These are phyloP conservation scores for Ascodesmis nigricans DNA, from an alignment of 495 filamentous ascomycete species.

Conservation along the genomic window DNA sequence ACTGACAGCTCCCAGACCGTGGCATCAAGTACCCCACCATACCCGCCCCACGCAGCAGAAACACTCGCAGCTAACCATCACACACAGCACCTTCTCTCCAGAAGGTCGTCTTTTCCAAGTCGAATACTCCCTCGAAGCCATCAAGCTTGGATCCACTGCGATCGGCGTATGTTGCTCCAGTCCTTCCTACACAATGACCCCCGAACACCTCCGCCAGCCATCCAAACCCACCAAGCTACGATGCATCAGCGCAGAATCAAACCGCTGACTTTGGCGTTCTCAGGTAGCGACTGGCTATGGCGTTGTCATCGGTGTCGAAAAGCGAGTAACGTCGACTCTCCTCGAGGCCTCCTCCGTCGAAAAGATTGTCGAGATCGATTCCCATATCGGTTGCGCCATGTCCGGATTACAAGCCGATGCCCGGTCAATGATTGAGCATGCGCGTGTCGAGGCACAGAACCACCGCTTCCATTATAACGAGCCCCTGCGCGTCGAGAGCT, in stretches of 20 bases:
- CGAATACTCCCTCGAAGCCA: constrained; percentile 99
- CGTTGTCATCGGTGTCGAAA: constrained; percentile 92
- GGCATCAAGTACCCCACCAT: constrained; percentile 71
- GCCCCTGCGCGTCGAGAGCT: constrained; percentile 79
- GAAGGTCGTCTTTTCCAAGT: constrained; percentile 99
- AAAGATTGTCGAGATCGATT: constrained; percentile 98
- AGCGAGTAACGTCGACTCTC: constrained; percentile 91
- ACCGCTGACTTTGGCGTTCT: constrained; percentile 6
- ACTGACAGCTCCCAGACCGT: constrained; percentile 42
- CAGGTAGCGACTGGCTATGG: constrained; percentile 77
- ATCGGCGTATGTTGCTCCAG: constrained; percentile 48
- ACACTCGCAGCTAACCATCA: constrained; percentile 4
- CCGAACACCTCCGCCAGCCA: constrained; percentile 3
- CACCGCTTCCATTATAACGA: constrained; percentile 96
- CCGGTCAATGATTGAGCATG: constrained; percentile 88
- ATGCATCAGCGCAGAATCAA: no score
- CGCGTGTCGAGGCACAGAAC: constrained; percentile 88
- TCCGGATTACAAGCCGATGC: constrained; percentile 91
- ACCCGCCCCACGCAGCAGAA: constrained; percentile 6
- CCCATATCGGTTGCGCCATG: constrained; percentile 97
- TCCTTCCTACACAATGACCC: constrained; percentile 3
- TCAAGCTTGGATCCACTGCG: constrained; percentile 95
- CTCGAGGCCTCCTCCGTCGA: constrained; percentile 94
- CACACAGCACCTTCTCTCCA: constrained; percentile 84
- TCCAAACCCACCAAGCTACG: constrained; percentile 13